These are phyloP conservation scores for Diplodia corticola DNA, from an alignment of 2,329 filamentous ascomycete genomes.

Conservation along the genomic window DNA sequence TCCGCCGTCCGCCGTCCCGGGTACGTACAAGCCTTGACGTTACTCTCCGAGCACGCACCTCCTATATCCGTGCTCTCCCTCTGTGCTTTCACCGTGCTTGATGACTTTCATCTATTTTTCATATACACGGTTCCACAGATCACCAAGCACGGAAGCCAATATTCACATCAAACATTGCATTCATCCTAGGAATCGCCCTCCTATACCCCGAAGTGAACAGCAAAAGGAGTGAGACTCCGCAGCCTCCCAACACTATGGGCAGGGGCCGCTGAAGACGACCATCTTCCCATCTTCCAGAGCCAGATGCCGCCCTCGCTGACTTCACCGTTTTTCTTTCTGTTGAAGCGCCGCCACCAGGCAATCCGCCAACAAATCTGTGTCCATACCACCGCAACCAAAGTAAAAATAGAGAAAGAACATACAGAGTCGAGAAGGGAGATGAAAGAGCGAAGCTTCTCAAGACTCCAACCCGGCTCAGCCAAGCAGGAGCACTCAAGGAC, in stretches of 20 bases:
- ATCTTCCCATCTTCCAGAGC: constrained; percentile 11
- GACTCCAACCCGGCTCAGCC: constrained; percentile 10
- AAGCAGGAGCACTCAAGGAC: neutral
- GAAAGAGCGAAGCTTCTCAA: neutral
- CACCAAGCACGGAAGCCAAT: constrained; percentile 17
- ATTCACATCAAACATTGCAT: constrained; percentile 21
- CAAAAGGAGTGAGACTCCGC: constrained; percentile 15
- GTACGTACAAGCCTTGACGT: neutral
- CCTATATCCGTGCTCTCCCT: neutral
- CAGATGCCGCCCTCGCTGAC: constrained; percentile 1
- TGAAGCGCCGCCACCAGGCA: neutral
- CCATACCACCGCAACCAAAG: neutral
- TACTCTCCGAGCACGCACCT: constrained; percentile 4
- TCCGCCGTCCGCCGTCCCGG: neutral
- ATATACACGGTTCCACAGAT: neutral
- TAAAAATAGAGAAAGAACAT: neutral
- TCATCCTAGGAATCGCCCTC: constrained; percentile 16
- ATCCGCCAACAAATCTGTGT: neutral
- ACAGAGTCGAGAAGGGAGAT: neutral
- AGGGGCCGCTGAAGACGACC: neutral
- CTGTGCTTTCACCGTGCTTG: constrained; percentile 10
- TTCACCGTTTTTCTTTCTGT: neutral
- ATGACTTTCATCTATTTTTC: neutral
- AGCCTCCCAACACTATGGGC: neutral
- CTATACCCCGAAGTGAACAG: constrained; percentile 2